A percentile compares a stretch with the other conserved stretches of the same genome.
phyloP scores from a whole-genome alignment of 257 asterid genomes.

The Misopates orontium region DNA sequence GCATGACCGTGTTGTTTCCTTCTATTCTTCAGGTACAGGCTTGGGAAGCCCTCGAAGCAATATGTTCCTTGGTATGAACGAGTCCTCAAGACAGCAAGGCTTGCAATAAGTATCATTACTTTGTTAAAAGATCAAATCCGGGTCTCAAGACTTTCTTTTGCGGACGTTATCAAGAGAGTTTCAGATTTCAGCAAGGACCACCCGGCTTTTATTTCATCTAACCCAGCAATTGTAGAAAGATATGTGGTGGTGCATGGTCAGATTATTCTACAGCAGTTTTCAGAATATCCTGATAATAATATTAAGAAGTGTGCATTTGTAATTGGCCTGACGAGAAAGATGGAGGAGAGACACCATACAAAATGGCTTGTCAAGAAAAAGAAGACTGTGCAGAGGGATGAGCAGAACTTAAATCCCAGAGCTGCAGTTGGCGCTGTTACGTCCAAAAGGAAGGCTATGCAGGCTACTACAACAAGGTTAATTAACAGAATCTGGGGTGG shows the following conservation, averaged over 20 bases:
- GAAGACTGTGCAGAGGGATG: constrained; percentile 57
- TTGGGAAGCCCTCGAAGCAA: constrained; percentile 88
- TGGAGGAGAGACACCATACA: constrained; percentile 94
- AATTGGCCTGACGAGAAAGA: constrained; percentile 66
- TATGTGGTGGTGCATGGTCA: constrained; percentile 90
- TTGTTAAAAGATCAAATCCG: constrained; percentile 78
- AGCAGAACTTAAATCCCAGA: constrained; percentile 74
- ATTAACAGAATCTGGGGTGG: constrained; percentile 92
- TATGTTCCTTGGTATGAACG: constrained; percentile 90
- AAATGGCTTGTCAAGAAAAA: constrained; percentile 93
- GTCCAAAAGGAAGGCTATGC: constrained; percentile 90
- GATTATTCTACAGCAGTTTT: constrained; percentile 88
- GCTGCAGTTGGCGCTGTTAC: constrained; percentile 69
- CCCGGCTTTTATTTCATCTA: constrained; percentile 78
- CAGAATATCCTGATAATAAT: constrained; percentile 75
- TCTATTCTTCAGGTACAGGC: constrained; percentile 76
- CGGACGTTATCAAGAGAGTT: constrained; percentile 72
- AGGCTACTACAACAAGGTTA: constrained; percentile 87
- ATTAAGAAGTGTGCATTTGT: constrained; percentile 75
- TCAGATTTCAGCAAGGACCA: constrained; percentile 55
- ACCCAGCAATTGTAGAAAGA: constrained; percentile 65
- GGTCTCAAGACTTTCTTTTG: constrained; percentile 78
- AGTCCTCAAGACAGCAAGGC: constrained; percentile 75
- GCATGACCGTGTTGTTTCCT: constrained; percentile 19
- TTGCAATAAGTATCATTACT: constrained; percentile 74